Percentiles rank a stretch among this genome's conserved stretches.
phyloP scores from a whole-genome alignment of 2,329 filamentous ascomycete species.

The Microdochium trichocladiopsis region DNA sequence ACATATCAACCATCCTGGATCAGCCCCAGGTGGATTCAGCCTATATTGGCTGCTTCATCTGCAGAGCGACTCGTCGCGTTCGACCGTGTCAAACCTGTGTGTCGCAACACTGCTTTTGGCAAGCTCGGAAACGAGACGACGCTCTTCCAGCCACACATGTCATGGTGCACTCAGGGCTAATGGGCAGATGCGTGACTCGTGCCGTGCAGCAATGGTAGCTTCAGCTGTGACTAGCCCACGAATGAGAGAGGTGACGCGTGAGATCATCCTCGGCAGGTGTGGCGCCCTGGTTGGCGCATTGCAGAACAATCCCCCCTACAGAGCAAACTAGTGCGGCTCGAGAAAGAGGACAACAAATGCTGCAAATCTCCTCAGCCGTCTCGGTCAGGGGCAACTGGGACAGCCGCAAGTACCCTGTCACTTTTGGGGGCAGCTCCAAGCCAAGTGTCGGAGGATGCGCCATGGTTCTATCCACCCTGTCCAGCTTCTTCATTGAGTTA shows the following conservation, averaged over 20 bases:
- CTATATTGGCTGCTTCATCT: no score
- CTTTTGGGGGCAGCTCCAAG: not conserved
- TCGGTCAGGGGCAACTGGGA: not conserved
- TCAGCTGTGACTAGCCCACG: not conserved
- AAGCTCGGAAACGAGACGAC: no score
- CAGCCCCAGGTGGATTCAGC: no score
- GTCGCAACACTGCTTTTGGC: no score
- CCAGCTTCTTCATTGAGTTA: no score
- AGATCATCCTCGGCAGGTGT: not conserved
- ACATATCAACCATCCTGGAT: no score
- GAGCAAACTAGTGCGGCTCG: not conserved
- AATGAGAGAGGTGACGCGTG: not conserved
- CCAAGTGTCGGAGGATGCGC: not conserved
- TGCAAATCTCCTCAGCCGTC: not conserved
- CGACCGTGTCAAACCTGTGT: no score
- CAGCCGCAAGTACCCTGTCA: not conserved
- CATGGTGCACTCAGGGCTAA: not conserved
- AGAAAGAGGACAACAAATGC: not conserved
- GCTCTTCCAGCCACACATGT: no score
- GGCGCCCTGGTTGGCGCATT: not conserved
- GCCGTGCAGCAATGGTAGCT: not conserved
- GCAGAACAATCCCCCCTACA: not conserved
- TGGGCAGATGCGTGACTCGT: not conserved
- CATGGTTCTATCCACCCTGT: not conserved
- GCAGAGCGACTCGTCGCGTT: no score